These are phyloP conservation scores for Solanum hybrid DNA, from an alignment of 305 asterid species.

Conservation along the genomic window DNA sequence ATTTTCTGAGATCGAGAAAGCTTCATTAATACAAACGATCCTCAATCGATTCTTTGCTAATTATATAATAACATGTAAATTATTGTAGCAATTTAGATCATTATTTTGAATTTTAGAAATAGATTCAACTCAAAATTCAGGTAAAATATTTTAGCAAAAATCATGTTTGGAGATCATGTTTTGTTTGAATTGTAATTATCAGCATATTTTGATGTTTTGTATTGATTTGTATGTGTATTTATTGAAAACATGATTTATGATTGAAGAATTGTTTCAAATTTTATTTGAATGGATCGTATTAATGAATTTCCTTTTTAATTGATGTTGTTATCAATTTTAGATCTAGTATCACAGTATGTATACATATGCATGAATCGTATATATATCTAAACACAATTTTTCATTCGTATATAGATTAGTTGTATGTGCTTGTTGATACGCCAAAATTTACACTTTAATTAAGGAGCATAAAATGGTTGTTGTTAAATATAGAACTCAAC, in stretches of 20 bases:
- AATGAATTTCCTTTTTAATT: neutral
- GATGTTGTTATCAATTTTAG: neutral
- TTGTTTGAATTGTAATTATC: neutral
- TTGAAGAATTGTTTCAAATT: neutral
- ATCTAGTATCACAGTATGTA: neutral
- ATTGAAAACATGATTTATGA: neutral
- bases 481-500: neutral
- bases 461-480: neutral
- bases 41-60: neutral
- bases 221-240: neutral
- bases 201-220: neutral
- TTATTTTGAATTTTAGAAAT: neutral
- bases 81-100: neutral
- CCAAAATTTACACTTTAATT: neutral
- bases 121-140: neutral
- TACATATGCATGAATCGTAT: neutral
- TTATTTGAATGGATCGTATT: too few relatives aligned
- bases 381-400: too few relatives aligned
- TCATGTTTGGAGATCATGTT: neutral
- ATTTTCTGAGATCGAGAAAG: neutral
- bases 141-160: neutral
- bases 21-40: neutral
- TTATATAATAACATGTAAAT: neutral
- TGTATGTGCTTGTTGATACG: neutral
- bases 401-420: neutral